These are phyloP conservation scores for Capsella rubella DNA, from an alignment of 441 rosid genomes.

Conservation along the genomic window DNA sequence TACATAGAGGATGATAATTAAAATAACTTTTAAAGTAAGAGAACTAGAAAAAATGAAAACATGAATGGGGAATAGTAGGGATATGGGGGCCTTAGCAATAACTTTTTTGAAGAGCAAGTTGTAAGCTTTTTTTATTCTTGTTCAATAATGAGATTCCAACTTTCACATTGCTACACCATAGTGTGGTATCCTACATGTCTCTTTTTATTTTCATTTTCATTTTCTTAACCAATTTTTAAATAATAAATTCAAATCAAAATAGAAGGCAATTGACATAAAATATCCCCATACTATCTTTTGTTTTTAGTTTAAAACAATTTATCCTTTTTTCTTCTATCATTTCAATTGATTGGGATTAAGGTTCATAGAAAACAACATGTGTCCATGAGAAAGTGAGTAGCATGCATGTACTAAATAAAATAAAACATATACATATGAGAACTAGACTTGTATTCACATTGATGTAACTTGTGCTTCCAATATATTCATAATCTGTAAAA, in stretches of 20 bases:
- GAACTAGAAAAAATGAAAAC: constrained; percentile 28
- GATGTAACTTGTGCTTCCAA: constrained; percentile 40
- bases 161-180: constrained; percentile 43
- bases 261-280: constrained; percentile 1
- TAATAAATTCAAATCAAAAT: constrained; percentile 11
- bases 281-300: neutral
- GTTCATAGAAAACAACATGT: constrained; percentile 38
- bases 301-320: neutral
- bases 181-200: constrained; percentile 49
- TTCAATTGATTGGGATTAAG: constrained; percentile 40
- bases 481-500: constrained; percentile 31
- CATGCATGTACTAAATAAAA: constrained; percentile 32
- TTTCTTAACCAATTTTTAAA: neutral
- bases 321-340: constrained; percentile 22
- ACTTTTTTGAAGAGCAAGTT: constrained; percentile 46
- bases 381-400: constrained; percentile 35
- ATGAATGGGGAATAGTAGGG: constrained; percentile 43
- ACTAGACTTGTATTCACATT: constrained; percentile 26
- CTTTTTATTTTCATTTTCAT: constrained; percentile 2
- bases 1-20: constrained; percentile 8
- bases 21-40: constrained; percentile 23
- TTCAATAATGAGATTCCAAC: constrained; percentile 50
- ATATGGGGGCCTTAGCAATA: constrained; percentile 40
- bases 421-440: constrained; percentile 21
- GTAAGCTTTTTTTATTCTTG: constrained; percentile 39